These are phyloP conservation scores for Entomortierella parvispora DNA, from an alignment of 192 early-diverging fungal species.

Conservation along the genomic window DNA sequence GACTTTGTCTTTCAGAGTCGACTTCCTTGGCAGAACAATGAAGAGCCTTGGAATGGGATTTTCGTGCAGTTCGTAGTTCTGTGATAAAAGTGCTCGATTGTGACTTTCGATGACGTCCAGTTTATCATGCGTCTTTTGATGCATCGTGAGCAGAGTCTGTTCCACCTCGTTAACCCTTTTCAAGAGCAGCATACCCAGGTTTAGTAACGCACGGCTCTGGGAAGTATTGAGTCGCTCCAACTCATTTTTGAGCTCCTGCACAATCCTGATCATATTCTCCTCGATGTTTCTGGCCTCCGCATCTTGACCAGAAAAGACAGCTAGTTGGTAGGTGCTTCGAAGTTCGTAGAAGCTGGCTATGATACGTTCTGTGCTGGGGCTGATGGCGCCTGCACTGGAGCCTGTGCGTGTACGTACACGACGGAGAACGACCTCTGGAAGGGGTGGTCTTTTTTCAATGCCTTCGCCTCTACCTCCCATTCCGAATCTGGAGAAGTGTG, in stretches of 20 bases:
- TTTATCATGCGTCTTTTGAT: not conserved
- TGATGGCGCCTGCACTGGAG: too few relatives aligned
- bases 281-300: not conserved
- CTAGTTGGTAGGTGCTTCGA: too few relatives aligned
- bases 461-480: too few relatives aligned
- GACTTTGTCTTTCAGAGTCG: not conserved
- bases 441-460: too few relatives aligned
- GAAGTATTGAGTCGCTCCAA: not conserved
- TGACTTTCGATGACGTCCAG: not conserved
- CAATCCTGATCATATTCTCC: not conserved
- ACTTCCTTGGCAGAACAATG: conserved; percentile 11
- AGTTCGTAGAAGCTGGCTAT: too few relatives aligned
- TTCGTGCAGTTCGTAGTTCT: conserved; percentile 18
- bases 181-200: too few relatives aligned
- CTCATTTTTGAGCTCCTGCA: not conserved
- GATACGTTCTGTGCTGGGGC: too few relatives aligned
- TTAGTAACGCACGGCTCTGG: too few relatives aligned
- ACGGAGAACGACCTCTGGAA: too few relatives aligned
- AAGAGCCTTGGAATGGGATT: conserved; percentile 11
- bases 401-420: too few relatives aligned
- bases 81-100: conserved; percentile 1
- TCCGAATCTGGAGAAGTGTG: too few relatives aligned
- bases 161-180: not conserved
- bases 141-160: not conserved
- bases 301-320: not conserved